Evolutionary conservation across 2,329 filamentous ascomycete species (phyloP).

Genomic region (Cladophialophora exuberans): DNA sequence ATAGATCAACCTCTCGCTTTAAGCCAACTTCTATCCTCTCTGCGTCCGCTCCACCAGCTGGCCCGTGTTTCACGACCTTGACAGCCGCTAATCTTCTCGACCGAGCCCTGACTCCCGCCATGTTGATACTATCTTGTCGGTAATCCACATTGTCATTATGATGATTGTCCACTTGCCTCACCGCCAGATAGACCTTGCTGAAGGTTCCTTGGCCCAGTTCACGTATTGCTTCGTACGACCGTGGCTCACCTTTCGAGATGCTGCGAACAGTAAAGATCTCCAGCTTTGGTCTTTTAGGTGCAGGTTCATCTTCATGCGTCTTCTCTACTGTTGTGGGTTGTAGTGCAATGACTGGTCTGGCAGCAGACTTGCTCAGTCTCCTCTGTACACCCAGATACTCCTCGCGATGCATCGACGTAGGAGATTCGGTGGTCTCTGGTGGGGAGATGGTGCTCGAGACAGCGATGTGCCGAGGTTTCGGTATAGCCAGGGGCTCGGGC

Average conservation of each 20-base stretch:
- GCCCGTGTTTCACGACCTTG: constrained; percentile 94
- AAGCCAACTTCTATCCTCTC: constrained; percentile 91
- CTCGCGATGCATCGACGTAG: constrained; percentile 70
- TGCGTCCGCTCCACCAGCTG: constrained; percentile 88
- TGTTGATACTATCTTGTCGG: constrained; percentile 37
- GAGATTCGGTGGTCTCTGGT: constrained; percentile 52
- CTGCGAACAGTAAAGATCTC: constrained; percentile 74
- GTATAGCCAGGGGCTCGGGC: constrained; percentile 69
- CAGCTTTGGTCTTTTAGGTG: constrained; percentile 27
- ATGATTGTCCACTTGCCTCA: constrained; percentile 65
- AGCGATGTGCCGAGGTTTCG: constrained; percentile 71
- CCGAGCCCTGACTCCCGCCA: constrained; percentile 51
- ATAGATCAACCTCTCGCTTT: constrained; percentile 92
- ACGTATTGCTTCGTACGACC: constrained; percentile 78
- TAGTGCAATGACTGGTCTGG: constrained; percentile 76
- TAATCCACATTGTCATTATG: constrained; percentile 50
- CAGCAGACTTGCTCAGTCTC: constrained; percentile 65
- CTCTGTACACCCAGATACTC: constrained; percentile 77
- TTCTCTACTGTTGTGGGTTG: constrained; percentile 58
- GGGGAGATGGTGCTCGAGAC: constrained; percentile 64
- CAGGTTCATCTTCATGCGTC: constrained; percentile 38
- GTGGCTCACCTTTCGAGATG: constrained; percentile 68
- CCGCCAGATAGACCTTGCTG: constrained; percentile 89
- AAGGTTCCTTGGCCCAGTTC: constrained; percentile 91
- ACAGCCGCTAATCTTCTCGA: constrained; percentile 87